A percentile compares a stretch with the other conserved stretches of the same genome.
These are phyloP conservation scores for Chaetomiaceae sp. DNA, from an alignment of 2,329 filamentous ascomycete genomes.

Conservation along the genomic window DNA sequence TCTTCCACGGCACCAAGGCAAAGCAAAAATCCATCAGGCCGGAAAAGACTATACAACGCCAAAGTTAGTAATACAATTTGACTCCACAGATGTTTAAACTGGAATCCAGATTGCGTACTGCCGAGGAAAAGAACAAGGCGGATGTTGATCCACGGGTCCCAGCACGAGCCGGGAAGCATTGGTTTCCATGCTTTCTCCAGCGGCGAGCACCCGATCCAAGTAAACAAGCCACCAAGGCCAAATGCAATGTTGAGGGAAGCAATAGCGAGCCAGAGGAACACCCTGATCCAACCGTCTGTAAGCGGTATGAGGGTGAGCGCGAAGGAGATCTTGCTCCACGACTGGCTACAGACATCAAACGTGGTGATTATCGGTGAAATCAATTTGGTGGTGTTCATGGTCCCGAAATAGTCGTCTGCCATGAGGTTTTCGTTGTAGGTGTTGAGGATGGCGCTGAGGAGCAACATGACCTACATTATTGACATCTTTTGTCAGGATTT, in stretches of 20 bases:
- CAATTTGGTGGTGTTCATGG: too few species aligned
- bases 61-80: too few species aligned
- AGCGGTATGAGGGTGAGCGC: neutral
- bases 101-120: too few species aligned
- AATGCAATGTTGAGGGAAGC: neutral
- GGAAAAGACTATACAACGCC: neutral
- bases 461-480: neutral
- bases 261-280: neutral
- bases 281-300: neutral
- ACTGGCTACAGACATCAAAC: neutral
- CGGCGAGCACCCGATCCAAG: neutral
- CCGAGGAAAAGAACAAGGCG: too few species aligned
- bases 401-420: too few species aligned
- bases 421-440: too few species aligned
- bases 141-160: too few species aligned
- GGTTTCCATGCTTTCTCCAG: neutral
- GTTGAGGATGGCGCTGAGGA: too few species aligned
- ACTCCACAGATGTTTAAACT: too few species aligned
- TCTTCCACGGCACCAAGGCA: neutral
- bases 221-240: neutral
- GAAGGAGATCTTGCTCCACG: neutral
- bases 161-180: neutral
- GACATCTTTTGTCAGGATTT: neutral
- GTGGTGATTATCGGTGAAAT: neutral
- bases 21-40: neutral